Evolutionary conservation across 768 basidiomycete genomes (phyloP).

Genomic region (Rhodocollybia butyracea): DNA sequence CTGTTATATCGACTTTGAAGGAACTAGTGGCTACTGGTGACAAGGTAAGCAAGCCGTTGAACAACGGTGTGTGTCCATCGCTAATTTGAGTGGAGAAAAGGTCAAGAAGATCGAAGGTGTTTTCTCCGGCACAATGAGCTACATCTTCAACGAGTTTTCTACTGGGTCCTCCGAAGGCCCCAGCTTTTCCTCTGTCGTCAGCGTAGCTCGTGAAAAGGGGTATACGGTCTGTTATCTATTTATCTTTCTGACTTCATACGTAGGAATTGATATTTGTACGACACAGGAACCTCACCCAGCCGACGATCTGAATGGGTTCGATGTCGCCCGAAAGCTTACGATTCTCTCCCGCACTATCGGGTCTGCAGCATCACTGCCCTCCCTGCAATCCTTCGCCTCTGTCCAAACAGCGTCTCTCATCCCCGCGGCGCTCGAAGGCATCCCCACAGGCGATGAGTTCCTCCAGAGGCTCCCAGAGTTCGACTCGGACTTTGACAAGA

Average conservation of each 20-base stretch:
- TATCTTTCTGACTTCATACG: neutral
- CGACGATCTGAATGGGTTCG: conserved; percentile 94
- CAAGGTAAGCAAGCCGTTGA: conserved; percentile 49
- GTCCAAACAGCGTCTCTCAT: conserved; percentile 86
- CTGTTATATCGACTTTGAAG: conserved; percentile 87
- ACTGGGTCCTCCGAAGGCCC: conserved; percentile 65
- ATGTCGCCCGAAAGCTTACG: conserved; percentile 95
- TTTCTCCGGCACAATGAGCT: conserved; percentile 95
- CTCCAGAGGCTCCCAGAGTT: conserved; percentile 75
- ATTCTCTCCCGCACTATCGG: conserved; percentile 86
- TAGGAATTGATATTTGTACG: neutral
- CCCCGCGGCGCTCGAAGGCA: conserved; percentile 65
- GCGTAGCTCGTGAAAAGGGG: conserved; percentile 84
- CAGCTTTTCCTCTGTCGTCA: conserved; percentile 86
- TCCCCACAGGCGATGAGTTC: conserved; percentile 79
- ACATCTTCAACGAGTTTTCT: conserved; percentile 97
- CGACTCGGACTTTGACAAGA: conserved; percentile 71
- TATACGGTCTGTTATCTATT: conserved; percentile 80
- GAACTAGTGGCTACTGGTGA: conserved; percentile 93
- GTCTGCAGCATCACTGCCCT: conserved; percentile 37
- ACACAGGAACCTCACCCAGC: conserved; percentile 92
- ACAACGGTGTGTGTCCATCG: conserved; percentile 10
- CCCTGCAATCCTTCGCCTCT: conserved; percentile 76
- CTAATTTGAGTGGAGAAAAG: conserved; percentile 28
- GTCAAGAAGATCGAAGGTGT: conserved; percentile 94